Evolutionary conservation across 768 basidiomycete species (phyloP).

Genomic region (Boletus reticuloceps): DNA sequence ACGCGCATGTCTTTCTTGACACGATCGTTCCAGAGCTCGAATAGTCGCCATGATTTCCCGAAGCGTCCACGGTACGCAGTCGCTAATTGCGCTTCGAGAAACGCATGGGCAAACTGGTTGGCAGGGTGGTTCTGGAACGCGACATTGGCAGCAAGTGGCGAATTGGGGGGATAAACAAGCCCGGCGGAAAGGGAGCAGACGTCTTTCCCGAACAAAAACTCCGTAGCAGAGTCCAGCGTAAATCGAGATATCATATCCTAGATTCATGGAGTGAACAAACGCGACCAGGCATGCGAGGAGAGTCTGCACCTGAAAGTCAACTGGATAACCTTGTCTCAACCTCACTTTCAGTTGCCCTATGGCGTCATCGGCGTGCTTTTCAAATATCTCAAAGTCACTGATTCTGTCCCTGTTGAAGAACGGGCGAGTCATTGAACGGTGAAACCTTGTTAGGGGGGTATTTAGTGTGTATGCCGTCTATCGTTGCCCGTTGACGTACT

Average conservation of each 20-base stretch:
- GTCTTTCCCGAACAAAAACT: constrained; percentile 54
- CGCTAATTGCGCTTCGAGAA: constrained; percentile 45
- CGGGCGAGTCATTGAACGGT: constrained; percentile 57
- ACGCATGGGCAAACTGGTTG: constrained; percentile 45
- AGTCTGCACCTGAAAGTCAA: constrained; percentile 52
- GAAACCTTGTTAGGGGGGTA: constrained; percentile 39
- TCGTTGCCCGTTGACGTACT: constrained; percentile 31
- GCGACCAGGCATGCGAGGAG: neutral
- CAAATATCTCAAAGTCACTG: constrained; percentile 54
- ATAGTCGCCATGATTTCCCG: constrained; percentile 48
- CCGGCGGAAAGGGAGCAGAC: constrained; percentile 47
- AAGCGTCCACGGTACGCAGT: constrained; percentile 38
- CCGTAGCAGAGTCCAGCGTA: constrained; percentile 58
- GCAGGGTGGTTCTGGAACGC: constrained; percentile 32
- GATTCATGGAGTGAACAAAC: neutral
- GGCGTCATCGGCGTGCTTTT: constrained; percentile 46
- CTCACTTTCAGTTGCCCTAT: constrained; percentile 45
- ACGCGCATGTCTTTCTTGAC: constrained; percentile 43
- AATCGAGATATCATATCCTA: constrained; percentile 56
- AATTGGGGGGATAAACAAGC: constrained; percentile 45
- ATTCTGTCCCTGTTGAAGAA: constrained; percentile 58
- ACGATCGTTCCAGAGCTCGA: constrained; percentile 51
- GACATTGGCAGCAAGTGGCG: constrained; percentile 4
- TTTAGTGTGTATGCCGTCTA: neutral
- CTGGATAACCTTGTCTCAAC: constrained; percentile 44